Conservation (phyloP, 192 early-diverging fungal genomes). For the Mortierella claussenii region DNA sequence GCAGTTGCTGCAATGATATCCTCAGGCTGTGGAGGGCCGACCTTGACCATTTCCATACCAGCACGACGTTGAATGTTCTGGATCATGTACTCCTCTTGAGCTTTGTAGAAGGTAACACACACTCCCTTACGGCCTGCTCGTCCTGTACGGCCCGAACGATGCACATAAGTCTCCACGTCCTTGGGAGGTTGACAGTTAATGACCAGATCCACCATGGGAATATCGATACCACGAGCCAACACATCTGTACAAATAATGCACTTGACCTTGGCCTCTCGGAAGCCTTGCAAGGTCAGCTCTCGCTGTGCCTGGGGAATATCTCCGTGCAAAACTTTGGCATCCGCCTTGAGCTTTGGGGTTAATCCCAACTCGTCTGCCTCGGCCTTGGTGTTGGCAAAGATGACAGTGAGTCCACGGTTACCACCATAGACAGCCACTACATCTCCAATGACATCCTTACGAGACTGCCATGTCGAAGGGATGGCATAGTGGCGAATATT, state of each 20-base stretch:
- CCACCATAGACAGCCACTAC: conserved; percentile 92
- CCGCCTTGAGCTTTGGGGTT: conserved; percentile 78
- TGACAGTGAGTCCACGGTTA: conserved; percentile 81
- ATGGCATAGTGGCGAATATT: conserved; percentile 88
- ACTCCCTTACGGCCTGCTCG: conserved; percentile 88
- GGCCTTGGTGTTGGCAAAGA: conserved; percentile 95
- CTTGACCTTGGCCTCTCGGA: conserved; percentile 86
- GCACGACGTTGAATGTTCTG: conserved; percentile 80
- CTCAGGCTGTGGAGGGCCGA: conserved; percentile 88
- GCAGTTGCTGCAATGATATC: conserved; percentile 89
- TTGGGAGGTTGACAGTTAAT: conserved; percentile 96
- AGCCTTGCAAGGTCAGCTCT: conserved; percentile 84
- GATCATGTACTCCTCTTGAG: conserved; percentile 85
- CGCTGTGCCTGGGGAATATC: conserved; percentile 84
- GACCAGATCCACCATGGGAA: conserved; percentile 96
- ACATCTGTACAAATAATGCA: conserved; percentile 96
- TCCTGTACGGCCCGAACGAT: conserved; percentile 94
- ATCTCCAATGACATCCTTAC: conserved; percentile 93
- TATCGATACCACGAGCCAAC: conserved; percentile 93
- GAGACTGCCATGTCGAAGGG: conserved; percentile 88
- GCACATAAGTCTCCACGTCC: conserved; percentile 95
- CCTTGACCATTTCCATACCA: conserved; percentile 83
- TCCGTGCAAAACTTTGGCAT: conserved; percentile 86
- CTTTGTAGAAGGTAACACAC: conserved; percentile 95
- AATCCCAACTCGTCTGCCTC: conserved; percentile 85